phyloP scores from a whole-genome alignment of 2,329 filamentous ascomycete genomes.

The Neofusicoccum sp. region DNA sequence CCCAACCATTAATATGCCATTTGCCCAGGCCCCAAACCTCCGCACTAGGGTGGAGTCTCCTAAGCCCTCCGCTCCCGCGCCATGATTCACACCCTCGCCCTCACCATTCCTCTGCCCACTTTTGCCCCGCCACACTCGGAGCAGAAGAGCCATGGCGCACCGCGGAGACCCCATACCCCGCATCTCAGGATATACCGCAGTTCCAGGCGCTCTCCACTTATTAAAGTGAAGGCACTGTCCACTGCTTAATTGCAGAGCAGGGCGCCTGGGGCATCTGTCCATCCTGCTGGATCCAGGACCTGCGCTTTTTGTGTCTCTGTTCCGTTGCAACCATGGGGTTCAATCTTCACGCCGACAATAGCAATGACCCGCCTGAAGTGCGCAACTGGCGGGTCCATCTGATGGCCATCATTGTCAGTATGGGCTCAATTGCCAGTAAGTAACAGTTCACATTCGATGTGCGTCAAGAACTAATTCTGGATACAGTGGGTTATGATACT shows the following conservation, averaged over 20 bases:
- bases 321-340: constrained; percentile 21
- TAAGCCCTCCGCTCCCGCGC: not conserved
- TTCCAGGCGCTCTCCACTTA: not conserved
- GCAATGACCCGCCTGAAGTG: constrained; percentile 35
- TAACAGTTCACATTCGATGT: not conserved
- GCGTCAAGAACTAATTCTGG: not conserved
- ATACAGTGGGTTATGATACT: constrained; percentile 23
- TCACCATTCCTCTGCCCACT: not conserved
- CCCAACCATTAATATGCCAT: not conserved
- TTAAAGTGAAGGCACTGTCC: constrained; percentile 13
- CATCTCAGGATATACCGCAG: not conserved
- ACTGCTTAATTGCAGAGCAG: not conserved
- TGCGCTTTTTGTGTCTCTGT: not conserved
- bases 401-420: constrained; percentile 35
- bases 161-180: constrained; percentile 10
- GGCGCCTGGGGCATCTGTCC: no score
- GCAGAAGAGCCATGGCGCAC: not conserved
- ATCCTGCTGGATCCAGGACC: not conserved
- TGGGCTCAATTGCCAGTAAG: constrained; percentile 38
- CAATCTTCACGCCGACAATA: constrained; percentile 33
- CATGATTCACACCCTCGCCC: not conserved
- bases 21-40: not conserved
- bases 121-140: not conserved
- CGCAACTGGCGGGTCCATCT: constrained; percentile 37
- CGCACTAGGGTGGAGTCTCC: not conserved